Evolutionary conservation across 306 rosid species (phyloP).

Genomic region (Inga leiocalycina): DNA sequence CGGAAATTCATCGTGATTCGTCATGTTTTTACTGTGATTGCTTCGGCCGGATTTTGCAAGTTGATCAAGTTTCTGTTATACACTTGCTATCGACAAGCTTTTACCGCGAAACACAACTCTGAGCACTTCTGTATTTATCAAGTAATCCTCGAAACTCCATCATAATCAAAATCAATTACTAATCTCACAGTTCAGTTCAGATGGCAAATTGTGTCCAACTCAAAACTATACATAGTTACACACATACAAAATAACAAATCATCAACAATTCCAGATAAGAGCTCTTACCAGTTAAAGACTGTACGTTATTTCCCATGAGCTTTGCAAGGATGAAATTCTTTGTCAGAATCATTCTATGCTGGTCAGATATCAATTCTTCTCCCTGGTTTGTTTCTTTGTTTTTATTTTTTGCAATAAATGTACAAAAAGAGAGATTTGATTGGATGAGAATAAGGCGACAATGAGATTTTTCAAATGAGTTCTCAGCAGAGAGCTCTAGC

Average conservation of each 20-base stretch:
- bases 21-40: constrained; percentile 35
- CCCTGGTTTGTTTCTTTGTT: not conserved
- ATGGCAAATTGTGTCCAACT: no score
- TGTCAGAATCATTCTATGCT: not conserved
- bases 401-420: not conserved
- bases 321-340: not conserved
- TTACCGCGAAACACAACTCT: not conserved
- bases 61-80: not conserved
- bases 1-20: constrained; percentile 64
- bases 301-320: not conserved
- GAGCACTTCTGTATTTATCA: not conserved
- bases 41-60: not conserved
- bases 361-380: not conserved
- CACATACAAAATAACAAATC: no score
- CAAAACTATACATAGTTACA: no score
- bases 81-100: not conserved
- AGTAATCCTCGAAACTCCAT: not conserved
- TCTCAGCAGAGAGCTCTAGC: not conserved
- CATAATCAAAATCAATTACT: not conserved
- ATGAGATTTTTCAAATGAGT: not conserved
- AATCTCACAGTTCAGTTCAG: no score
- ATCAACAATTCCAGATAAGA: not conserved
- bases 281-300: not conserved
- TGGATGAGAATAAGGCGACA: not conserved
- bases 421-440: not conserved